These are phyloP conservation scores for Zasmidium angulare DNA, from an alignment of 2,329 filamentous ascomycete genomes.

Conservation along the genomic window DNA sequence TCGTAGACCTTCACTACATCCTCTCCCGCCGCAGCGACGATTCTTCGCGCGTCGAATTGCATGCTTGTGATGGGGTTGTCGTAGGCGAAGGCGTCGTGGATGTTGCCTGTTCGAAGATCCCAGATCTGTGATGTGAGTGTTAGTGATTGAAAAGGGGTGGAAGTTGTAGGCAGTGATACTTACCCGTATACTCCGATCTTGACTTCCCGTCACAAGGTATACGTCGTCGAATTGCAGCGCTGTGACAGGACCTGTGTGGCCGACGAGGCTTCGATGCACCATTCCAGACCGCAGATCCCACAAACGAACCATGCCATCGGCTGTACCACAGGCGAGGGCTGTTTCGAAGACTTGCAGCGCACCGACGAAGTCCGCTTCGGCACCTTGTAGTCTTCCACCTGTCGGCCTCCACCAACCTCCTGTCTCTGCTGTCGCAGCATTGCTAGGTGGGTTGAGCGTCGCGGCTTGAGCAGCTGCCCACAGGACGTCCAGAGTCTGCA, in stretches of 20 bases:
- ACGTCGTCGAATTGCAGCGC: slow-evolving; percentile 95
- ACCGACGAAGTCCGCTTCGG: slow-evolving; percentile 86
- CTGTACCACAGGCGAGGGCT: slow-evolving; percentile 91
- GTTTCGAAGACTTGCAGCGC: slow-evolving; percentile 95
- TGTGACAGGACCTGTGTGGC: slow-evolving; percentile 92
- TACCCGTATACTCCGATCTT: slow-evolving; percentile 91
- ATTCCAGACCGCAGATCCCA: slow-evolving; percentile 97
- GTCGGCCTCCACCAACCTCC: slow-evolving; percentile 69
- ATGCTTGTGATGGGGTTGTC: slow-evolving; percentile 88
- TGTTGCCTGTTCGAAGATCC: slow-evolving; percentile 94
- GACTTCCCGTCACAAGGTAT: slow-evolving; percentile 87
- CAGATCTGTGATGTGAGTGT: slow-evolving; percentile 69
- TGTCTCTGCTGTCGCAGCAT: slow-evolving; percentile 15
- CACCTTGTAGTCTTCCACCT: slow-evolving; percentile 55
- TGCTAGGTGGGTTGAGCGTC: slow-evolving; percentile 54
- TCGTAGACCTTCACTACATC: slow-evolving; percentile 97
- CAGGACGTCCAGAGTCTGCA: slow-evolving; percentile 95
- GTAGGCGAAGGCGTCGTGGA: slow-evolving; percentile 94
- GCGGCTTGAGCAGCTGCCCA: slow-evolving; percentile 87
- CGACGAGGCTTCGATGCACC: slow-evolving; percentile 93
- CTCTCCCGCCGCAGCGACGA: slow-evolving; percentile 86
- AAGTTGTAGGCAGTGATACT: slow-evolving; percentile 41
- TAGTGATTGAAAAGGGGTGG: background rate
- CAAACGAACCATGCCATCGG: slow-evolving; percentile 92
- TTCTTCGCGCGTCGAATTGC: slow-evolving; percentile 92